These are phyloP conservation scores for Hypoxylon cercidicola DNA, from an alignment of 495 filamentous ascomycete species.

Conservation along the genomic window DNA sequence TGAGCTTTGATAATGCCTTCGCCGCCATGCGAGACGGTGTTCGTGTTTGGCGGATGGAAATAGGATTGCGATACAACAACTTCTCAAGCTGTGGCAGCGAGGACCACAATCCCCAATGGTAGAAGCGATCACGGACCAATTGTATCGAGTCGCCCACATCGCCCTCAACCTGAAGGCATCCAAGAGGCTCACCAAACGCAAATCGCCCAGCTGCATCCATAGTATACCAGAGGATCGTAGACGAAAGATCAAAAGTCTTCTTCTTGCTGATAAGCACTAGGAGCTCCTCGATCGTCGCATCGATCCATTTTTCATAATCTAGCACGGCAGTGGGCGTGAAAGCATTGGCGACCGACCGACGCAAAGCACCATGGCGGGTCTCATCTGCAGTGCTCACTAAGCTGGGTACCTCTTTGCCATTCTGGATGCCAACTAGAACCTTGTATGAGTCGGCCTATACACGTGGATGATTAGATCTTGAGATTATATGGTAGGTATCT, in stretches of 20 bases:
- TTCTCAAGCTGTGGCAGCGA: constrained; percentile 40
- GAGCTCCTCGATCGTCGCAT: constrained; percentile 36
- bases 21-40: constrained; percentile 30
- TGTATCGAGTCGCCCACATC: constrained; percentile 41
- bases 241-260: constrained; percentile 23
- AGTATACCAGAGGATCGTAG: constrained; percentile 37
- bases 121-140: constrained; percentile 36
- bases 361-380: constrained; percentile 30
- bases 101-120: constrained; percentile 44
- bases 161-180: constrained; percentile 36
- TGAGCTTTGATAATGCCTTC: constrained; percentile 27
- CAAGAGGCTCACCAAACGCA: constrained; percentile 39
- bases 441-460: constrained; percentile 34
- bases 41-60: constrained; percentile 25
- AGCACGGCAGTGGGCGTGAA: constrained; percentile 42
- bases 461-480: no score
- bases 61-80: constrained; percentile 43
- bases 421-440: constrained; percentile 30
- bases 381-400: constrained; percentile 43
- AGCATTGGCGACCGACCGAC: constrained; percentile 43
- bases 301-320: constrained; percentile 41
- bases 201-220: constrained; percentile 43
- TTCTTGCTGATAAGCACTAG: constrained; percentile 26
- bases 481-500: neutral
- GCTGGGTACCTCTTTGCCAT: constrained; percentile 44